Evolutionary conservation across 2,329 filamentous ascomycete species (phyloP).

Genomic region (Didymella glomerata): DNA sequence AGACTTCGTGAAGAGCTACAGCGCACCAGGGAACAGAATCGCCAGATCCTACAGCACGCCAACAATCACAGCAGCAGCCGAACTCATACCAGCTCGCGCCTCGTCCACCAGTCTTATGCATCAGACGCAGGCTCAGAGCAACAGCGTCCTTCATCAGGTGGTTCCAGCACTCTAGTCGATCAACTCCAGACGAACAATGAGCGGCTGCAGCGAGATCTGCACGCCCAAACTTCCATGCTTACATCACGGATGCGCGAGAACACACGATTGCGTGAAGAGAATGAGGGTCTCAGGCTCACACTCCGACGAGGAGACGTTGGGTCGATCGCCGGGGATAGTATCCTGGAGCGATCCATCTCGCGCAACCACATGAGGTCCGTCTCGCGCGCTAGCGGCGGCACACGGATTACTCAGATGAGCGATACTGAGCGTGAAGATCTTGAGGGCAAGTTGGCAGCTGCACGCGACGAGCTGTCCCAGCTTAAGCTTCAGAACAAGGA

Average conservation of each 20-base stretch:
- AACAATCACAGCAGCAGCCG: slow-evolving; percentile 49
- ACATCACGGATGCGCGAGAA: slow-evolving; percentile 96
- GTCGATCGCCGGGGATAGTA: slow-evolving; percentile 79
- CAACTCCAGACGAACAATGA: slow-evolving; percentile 91
- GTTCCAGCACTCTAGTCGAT: slow-evolving; percentile 79
- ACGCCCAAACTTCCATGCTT: slow-evolving; percentile 96
- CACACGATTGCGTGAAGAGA: slow-evolving; percentile 93
- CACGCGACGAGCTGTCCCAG: slow-evolving; percentile 86
- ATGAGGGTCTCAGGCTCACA: slow-evolving; percentile 92
- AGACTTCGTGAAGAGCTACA: slow-evolving; percentile 84
- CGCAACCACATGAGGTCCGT: slow-evolving; percentile 77
- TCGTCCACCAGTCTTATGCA: slow-evolving; percentile 51
- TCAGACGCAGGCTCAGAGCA: slow-evolving; percentile 53
- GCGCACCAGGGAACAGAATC: slow-evolving; percentile 64
- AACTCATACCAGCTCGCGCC: slow-evolving; percentile 50
- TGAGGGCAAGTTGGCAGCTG: slow-evolving; percentile 81
- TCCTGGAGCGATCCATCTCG: slow-evolving; percentile 93
- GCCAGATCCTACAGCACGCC: slow-evolving; percentile 43
- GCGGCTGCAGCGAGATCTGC: slow-evolving; percentile 88
- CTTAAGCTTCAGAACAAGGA: slow-evolving; percentile 91
- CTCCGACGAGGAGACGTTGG: slow-evolving; percentile 73
- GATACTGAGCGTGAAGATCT: slow-evolving; percentile 79
- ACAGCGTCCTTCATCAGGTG: slow-evolving; percentile 36
- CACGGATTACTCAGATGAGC: slow-evolving; percentile 68
- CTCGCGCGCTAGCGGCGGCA: slow-evolving; percentile 71